Evolutionary conservation across 1,284 basidiomycete species (phyloP).

Genomic region (Ganoderma resinaceum): DNA sequence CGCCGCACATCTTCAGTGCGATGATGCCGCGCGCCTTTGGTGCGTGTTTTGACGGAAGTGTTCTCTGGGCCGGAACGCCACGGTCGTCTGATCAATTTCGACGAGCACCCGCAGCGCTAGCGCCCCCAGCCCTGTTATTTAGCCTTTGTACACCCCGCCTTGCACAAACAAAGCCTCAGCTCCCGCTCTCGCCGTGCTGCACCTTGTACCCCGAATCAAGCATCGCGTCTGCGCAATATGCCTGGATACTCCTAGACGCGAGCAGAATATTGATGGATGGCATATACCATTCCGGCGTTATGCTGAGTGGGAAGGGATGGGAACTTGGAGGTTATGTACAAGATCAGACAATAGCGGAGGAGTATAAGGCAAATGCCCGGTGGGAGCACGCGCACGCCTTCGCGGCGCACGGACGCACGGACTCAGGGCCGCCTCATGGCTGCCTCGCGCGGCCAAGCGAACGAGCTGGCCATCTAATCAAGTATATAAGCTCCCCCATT

Average conservation of each 20-base stretch:
- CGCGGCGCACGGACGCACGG: constrained; percentile 2
- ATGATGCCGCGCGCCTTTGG: constrained; percentile 36
- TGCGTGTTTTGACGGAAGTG: constrained; percentile 29
- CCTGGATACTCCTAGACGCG: background rate
- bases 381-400: constrained; percentile 1
- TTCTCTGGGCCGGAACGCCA: constrained; percentile 8
- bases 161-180: constrained; percentile 4
- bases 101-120: background rate
- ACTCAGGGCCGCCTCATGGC: constrained; percentile 50
- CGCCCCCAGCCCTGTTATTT: background rate
- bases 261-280: background rate
- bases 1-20: constrained; percentile 12
- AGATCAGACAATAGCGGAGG: constrained; percentile 7
- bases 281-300: background rate
- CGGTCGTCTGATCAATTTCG: constrained; percentile 6
- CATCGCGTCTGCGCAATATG: background rate
- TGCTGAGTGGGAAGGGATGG: background rate
- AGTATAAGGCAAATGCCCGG: constrained; percentile 1
- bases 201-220: background rate
- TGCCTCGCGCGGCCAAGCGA: constrained; percentile 46
- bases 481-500: constrained; percentile 50
- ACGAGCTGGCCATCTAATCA: constrained; percentile 45
- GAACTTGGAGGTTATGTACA: background rate
- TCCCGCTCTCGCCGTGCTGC: background rate
- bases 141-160: constrained; percentile 5